A percentile compares a stretch with the other conserved stretches of the same genome.
Conservation (phyloP, 768 basidiomycete species). For the Artomyces pyxidatus region DNA sequence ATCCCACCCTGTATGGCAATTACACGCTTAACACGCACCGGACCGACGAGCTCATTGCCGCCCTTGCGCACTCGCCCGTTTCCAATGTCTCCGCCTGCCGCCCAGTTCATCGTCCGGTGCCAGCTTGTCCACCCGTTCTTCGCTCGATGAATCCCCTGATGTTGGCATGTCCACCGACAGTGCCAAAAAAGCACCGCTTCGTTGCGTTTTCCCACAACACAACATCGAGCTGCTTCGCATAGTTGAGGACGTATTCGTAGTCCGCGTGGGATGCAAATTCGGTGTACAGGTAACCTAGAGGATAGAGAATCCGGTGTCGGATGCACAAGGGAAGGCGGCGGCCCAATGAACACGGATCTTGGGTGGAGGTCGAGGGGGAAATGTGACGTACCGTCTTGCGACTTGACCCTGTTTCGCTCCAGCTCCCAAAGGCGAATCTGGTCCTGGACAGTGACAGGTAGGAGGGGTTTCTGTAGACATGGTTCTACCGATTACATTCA, state of each 20-base stretch:
- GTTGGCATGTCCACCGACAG: conserved; percentile 66
- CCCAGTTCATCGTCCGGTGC: neutral
- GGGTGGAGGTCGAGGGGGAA: conserved; percentile 12
- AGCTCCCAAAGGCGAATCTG: conserved; percentile 97
- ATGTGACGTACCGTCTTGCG: conserved; percentile 63
- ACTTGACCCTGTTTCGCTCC: conserved; percentile 85
- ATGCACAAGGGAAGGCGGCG: too few relatives aligned
- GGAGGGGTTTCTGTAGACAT: conserved; percentile 65
- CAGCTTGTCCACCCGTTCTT: conserved; percentile 33
- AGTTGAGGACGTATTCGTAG: conserved; percentile 79
- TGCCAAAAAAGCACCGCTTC: conserved; percentile 79
- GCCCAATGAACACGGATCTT: too few relatives aligned
- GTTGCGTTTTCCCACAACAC: conserved; percentile 75
- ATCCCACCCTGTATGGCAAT: neutral
- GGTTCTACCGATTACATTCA: neutral
- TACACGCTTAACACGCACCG: neutral
- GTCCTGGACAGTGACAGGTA: conserved; percentile 97
- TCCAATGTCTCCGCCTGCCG: neutral
- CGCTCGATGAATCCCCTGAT: conserved; percentile 77
- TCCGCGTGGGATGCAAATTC: conserved; percentile 82
- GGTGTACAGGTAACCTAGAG: conserved; percentile 87
- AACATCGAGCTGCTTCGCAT: conserved; percentile 75
- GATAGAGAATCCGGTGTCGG: conserved; percentile 81
- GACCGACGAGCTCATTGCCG: neutral
- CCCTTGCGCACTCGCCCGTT: neutral